phyloP scores from a whole-genome alignment of 176 grass and related monocot genomes.

The Chrysopogon serrulatus region DNA sequence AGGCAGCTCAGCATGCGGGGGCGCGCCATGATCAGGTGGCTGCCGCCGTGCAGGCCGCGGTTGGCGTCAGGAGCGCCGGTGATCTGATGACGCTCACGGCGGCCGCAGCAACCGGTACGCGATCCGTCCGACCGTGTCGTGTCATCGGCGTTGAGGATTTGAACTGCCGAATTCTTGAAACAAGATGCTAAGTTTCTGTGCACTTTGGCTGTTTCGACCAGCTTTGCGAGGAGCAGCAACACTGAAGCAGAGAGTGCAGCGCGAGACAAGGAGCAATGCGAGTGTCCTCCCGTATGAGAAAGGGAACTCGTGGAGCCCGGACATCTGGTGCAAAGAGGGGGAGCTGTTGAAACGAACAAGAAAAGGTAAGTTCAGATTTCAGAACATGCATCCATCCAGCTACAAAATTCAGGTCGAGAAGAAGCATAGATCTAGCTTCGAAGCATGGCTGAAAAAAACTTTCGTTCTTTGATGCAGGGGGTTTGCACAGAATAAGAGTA shows the following conservation, averaged over 20 bases:
- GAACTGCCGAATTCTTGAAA: neutral
- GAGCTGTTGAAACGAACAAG: slow-evolving; percentile 79
- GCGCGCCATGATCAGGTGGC: slow-evolving; percentile 59
- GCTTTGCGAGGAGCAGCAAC: slow-evolving; percentile 82
- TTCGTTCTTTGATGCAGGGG: slow-evolving; percentile 53
- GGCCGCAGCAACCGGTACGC: slow-evolving; percentile 80
- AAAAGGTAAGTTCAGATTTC: slow-evolving; percentile 54
- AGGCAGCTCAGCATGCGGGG: slow-evolving; percentile 65
- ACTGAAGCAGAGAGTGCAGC: slow-evolving; percentile 70
- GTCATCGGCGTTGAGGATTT: neutral
- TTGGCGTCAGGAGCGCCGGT: slow-evolving; percentile 62
- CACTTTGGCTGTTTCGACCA: neutral
- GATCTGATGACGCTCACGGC: slow-evolving; percentile 96
- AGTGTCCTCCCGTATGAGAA: slow-evolving; percentile 63
- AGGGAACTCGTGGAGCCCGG: slow-evolving; percentile 48
- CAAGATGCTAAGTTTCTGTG: neutral
- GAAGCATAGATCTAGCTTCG: too few species aligned
- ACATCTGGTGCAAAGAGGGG: slow-evolving; percentile 99
- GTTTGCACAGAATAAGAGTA: slow-evolving; percentile 56
- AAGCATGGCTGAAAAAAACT: neutral
- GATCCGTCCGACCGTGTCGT: neutral
- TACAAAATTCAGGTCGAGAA: neutral
- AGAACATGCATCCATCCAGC: neutral
- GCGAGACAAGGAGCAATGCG: slow-evolving; percentile 65
- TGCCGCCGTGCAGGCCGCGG: slow-evolving; percentile 60